Conservation (phyloP, 345 rosid genomes). For the Eucalyptus marginata region DNA sequence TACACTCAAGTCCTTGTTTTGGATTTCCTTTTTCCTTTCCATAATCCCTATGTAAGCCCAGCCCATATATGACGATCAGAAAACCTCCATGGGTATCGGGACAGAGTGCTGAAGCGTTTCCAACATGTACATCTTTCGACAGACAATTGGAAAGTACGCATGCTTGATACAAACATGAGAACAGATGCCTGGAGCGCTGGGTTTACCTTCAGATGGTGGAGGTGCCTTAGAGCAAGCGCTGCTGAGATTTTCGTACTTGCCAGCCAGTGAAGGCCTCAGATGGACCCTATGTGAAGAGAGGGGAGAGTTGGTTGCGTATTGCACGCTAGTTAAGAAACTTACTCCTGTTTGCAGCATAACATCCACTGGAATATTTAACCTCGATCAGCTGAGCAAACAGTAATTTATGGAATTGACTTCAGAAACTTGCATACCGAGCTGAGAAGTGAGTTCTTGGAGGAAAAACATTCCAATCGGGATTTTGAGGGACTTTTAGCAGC, state of each 20-base stretch:
- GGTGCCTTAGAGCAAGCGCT: slow-evolving; percentile 70
- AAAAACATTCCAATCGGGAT: slow-evolving; percentile 49
- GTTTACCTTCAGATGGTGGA: slow-evolving; percentile 63
- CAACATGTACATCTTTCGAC: not conserved
- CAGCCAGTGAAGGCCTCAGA: slow-evolving; percentile 47
- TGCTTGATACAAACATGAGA: not conserved
- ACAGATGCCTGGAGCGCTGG: not conserved
- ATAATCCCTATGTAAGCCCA: not conserved
- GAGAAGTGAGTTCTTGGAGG: slow-evolving; percentile 49
- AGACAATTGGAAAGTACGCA: not conserved
- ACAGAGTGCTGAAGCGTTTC: not conserved
- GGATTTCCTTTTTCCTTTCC: not conserved
- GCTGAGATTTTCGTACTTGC: slow-evolving; percentile 72
- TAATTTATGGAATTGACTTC: slow-evolving; percentile 76
- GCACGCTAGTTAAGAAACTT: slow-evolving; percentile 65
- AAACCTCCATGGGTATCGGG: not conserved
- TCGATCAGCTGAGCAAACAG: slow-evolving; percentile 50
- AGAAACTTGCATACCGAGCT: slow-evolving; percentile 59
- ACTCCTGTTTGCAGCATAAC: slow-evolving; percentile 70
- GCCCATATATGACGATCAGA: not conserved
- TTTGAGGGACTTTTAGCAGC: slow-evolving; percentile 73
- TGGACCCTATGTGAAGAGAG: slow-evolving; percentile 63
- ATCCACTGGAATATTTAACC: slow-evolving; percentile 84
- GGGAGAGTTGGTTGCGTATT: slow-evolving; percentile 51
- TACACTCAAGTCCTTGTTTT: not conserved